Evolutionary conservation across 2,329 filamentous ascomycete genomes (phyloP).

Genomic region (Coleophoma cylindrospora): DNA sequence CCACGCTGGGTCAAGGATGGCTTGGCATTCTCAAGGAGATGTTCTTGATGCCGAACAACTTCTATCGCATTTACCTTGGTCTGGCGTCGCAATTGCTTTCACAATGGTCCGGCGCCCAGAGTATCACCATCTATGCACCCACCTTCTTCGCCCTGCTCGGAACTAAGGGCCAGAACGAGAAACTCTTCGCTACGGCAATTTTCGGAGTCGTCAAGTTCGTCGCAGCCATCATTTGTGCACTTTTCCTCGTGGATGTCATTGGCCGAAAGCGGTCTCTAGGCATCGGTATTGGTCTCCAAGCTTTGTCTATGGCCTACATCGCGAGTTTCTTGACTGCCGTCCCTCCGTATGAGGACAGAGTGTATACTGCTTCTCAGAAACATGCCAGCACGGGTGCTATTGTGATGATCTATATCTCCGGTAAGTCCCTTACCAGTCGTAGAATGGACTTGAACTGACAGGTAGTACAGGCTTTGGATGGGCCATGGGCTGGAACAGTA

Average conservation of each 20-base stretch:
- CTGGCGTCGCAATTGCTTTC: conserved; percentile 65
- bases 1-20: conserved; percentile 60
- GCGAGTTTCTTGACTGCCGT: conserved; percentile 58
- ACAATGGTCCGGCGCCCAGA: conserved; percentile 70
- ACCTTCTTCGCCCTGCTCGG: conserved; percentile 71
- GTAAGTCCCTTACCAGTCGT: too few relatives aligned
- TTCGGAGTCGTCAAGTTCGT: conserved; percentile 72
- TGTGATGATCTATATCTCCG: conserved; percentile 68
- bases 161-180: conserved; percentile 61
- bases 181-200: conserved; percentile 67
- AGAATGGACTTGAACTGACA: too few relatives aligned
- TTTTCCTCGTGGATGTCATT: conserved; percentile 76
- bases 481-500: conserved; percentile 69
- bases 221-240: conserved; percentile 61
- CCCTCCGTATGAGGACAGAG: conserved; percentile 47
- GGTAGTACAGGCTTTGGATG: conserved; percentile 47
- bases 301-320: conserved; percentile 57
- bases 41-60: conserved; percentile 61
- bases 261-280: conserved; percentile 66
- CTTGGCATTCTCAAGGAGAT: conserved; percentile 64
- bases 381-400: conserved; percentile 62
- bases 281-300: conserved; percentile 54
- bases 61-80: conserved; percentile 68
- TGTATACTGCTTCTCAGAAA: conserved; percentile 38
- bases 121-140: conserved; percentile 72